Base-by-base conservation (phyloP, 1,284 basidiomycete genomes). In the Flammula alnicola region DNA sequence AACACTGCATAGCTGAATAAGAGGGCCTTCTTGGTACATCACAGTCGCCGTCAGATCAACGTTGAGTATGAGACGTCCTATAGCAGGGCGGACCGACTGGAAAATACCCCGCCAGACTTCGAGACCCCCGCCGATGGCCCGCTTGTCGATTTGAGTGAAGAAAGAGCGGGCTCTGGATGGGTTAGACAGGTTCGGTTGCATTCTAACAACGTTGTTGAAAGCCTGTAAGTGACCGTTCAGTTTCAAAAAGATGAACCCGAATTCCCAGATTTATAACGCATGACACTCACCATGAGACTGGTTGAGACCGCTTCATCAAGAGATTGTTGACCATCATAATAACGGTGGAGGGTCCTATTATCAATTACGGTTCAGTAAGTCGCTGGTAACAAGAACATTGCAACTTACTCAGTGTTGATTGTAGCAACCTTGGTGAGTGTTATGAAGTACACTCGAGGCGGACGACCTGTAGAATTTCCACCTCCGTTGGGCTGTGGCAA, bases 101-200 rank as follows among this genome's bases (percentile, higher is more conserved):
- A 87, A 87, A 52, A 83, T 84, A 0, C 84, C 85, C 3, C 85
- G 74, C 84, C 84, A 86, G 0, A 86, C 70, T 20, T 81, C 75
- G n/a, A 89, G 71, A 0, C 86, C 86, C 2, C 65, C 59, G 2
- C 86, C 86, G 11, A 89, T 83, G 43, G 75, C 69, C 48, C 73
- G 74, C 8, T 71, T 77, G 51, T 84, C 85, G 3, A 68, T 62
- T 35, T 78, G 66, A 0, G 83, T 88, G 65, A 86, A 91, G 67
- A 91, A 90, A 0, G 86, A 88, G 0, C 86, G 77, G 5, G 82
- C 78, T 52, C 89, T 88, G 70, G 86, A 87, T 0, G 86, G 83
- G 49, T 83, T 83, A 22, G 76, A 76, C 64, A 81, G 63, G 5
- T 78, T 81, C 0, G 86, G 86, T 49, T 83, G 80, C 83, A 86